A percentile compares a stretch with the other conserved stretches of the same genome.
phyloP scores from a whole-genome alignment of 345 rosid genomes.

The Citrus mangshanensis region DNA sequence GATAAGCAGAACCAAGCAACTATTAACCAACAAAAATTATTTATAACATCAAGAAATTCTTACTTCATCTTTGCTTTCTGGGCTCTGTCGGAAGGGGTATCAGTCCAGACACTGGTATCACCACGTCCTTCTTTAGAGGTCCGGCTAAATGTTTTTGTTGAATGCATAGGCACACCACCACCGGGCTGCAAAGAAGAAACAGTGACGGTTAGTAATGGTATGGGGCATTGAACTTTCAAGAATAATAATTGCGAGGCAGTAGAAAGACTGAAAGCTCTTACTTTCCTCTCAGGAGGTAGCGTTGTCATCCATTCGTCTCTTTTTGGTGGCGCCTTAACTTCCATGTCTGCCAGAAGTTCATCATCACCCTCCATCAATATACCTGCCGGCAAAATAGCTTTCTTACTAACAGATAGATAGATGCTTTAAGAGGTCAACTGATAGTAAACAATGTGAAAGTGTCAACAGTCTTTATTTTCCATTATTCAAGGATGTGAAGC shows the following conservation, averaged over 20 bases:
- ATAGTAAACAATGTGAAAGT: not conserved
- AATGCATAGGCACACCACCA: constrained; percentile 71
- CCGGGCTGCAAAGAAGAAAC: constrained; percentile 54
- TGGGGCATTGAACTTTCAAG: not conserved
- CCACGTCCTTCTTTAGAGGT: constrained; percentile 76
- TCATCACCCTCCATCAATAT: constrained; percentile 95
- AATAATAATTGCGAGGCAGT: not conserved
- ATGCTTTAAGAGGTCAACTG: not conserved
- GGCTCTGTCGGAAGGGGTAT: constrained; percentile 82
- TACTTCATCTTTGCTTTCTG: constrained; percentile 87
- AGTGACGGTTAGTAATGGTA: not conserved
- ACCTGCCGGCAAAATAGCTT: constrained; percentile 41
- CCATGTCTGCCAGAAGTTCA: constrained; percentile 68
- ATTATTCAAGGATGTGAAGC: not conserved
- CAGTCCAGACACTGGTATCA: constrained; percentile 88
- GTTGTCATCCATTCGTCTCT: constrained; percentile 99
- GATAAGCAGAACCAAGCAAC: not conserved
- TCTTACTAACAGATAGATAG: constrained; percentile 11
- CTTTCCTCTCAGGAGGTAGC: constrained; percentile 90
- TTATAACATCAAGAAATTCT: constrained; percentile 4
- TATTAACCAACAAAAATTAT: not conserved
- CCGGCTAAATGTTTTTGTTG: constrained; percentile 61
- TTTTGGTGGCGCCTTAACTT: constrained; percentile 62
- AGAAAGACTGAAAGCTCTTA: constrained; percentile 27
- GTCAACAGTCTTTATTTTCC: not conserved